These are phyloP conservation scores for Phlyctochytrium arcticum DNA, from an alignment of 192 early-diverging fungal genomes.

Conservation along the genomic window DNA sequence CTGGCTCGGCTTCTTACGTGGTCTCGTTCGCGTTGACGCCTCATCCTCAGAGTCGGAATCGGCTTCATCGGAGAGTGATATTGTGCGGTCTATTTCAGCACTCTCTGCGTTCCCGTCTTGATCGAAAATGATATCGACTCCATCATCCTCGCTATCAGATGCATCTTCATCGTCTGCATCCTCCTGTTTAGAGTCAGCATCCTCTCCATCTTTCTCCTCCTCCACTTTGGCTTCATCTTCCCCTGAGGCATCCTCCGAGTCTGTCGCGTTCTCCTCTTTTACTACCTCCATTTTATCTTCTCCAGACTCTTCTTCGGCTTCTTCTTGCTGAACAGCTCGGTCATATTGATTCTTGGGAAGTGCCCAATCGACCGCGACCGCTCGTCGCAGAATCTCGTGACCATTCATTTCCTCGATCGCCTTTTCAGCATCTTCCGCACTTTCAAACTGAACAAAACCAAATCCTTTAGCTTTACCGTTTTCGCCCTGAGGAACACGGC, in stretches of 20 bases:
- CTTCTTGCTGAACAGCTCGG: not conserved
- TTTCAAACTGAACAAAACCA: constrained; percentile 85
- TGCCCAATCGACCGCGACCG: constrained; percentile 81
- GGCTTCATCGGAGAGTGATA: not conserved
- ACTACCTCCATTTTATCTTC: constrained; percentile 30
- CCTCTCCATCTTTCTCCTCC: constrained; percentile 27
- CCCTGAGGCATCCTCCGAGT: constrained; percentile 26
- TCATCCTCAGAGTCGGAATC: not conserved
- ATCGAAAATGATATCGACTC: not conserved
- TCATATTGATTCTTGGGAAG: constrained; percentile 69
- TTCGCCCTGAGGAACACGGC: constrained; percentile 70
- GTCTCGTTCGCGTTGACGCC: not conserved
- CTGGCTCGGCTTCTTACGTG: constrained; percentile 14
- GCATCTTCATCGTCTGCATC: constrained; percentile 36
- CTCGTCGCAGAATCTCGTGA: constrained; percentile 61
- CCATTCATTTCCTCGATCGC: constrained; percentile 62
- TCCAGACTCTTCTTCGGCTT: constrained; percentile 25
- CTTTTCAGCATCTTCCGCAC: constrained; percentile 62
- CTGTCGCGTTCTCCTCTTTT: constrained; percentile 31
- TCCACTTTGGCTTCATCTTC: constrained; percentile 36
- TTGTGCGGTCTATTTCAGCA: not conserved
- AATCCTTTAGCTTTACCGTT: constrained; percentile 80
- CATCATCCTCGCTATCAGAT: constrained; percentile 12
- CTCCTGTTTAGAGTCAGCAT: constrained; percentile 40
- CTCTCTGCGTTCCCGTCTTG: not conserved